Conservation (phyloP, 2,329 filamentous ascomycete species). For the Colletotrichum echinochloae region DNA sequence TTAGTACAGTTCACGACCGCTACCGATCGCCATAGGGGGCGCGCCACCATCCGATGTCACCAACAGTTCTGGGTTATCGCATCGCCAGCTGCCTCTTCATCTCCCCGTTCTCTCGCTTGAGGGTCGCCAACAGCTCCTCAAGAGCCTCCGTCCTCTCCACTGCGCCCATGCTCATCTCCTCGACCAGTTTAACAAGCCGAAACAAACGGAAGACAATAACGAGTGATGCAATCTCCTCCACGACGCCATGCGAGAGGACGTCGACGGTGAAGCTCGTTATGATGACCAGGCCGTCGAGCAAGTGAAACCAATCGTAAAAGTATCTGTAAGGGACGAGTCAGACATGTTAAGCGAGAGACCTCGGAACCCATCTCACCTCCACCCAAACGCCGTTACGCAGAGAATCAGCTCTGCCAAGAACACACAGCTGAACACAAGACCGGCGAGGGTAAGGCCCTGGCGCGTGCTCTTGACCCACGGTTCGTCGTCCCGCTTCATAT, state of each 20-base stretch:
- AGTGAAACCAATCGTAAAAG: constrained; percentile 69
- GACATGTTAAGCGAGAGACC: constrained; percentile 16
- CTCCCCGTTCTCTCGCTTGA: constrained; percentile 61
- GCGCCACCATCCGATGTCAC: constrained; percentile 4
- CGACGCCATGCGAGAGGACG: constrained; percentile 67
- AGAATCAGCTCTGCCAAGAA: constrained; percentile 73
- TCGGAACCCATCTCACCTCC: constrained; percentile 56
- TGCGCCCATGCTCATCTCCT: constrained; percentile 74
- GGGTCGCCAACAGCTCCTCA: constrained; percentile 61
- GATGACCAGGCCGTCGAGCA: constrained; percentile 74
- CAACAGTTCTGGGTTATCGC: constrained; percentile 11
- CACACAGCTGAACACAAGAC: constrained; percentile 70
- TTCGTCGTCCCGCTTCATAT: constrained; percentile 54
- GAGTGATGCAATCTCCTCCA: constrained; percentile 74
- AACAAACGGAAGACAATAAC: constrained; percentile 75
- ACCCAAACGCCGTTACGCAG: constrained; percentile 72
- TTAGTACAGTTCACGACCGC: constrained; percentile 4
- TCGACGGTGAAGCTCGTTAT: constrained; percentile 72
- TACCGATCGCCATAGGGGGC: not conserved
- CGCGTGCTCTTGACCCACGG: constrained; percentile 55
- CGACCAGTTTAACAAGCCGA: constrained; percentile 77
- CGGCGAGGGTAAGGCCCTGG: constrained; percentile 60
- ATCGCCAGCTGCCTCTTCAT: constrained; percentile 44
- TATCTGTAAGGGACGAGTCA: constrained; percentile 56
- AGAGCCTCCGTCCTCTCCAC: constrained; percentile 72